A percentile compares a stretch with the other conserved stretches of the same genome.
Evolutionary conservation across 2,329 filamentous ascomycete species (phyloP).

Genomic region (Fusarium robinianum): DNA sequence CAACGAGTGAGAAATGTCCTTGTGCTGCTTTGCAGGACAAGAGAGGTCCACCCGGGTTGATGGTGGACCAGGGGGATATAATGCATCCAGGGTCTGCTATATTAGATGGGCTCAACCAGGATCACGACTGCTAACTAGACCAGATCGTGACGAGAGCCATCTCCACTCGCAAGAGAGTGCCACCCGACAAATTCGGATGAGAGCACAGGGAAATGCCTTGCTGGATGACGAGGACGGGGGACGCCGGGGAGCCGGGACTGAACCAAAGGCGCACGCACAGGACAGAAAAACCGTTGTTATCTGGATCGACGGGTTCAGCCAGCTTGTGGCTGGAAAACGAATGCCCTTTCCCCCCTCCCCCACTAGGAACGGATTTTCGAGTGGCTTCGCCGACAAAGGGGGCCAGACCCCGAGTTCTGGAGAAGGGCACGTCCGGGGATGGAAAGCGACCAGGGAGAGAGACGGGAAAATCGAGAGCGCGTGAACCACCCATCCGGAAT

Average conservation of each 20-base stretch:
- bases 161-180: constrained; percentile 35
- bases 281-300: constrained; percentile 21
- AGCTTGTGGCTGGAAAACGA: constrained; percentile 29
- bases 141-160: constrained; percentile 35
- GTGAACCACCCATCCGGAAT: constrained; percentile 32
- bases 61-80: constrained; percentile 38
- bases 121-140: constrained; percentile 30
- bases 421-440: constrained; percentile 20
- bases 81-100: constrained; percentile 39
- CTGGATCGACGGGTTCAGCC: constrained; percentile 30
- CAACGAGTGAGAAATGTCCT: constrained; percentile 34
- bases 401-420: constrained; percentile 17
- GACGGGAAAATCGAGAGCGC: constrained; percentile 29
- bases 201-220: constrained; percentile 30
- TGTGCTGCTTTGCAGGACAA: constrained; percentile 30
- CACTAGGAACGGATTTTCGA: constrained; percentile 22
- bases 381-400: constrained; percentile 16
- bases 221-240: constrained; percentile 19
- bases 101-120: constrained; percentile 35
- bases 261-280: constrained; percentile 33
- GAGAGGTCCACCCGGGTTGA: constrained; percentile 27
- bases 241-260: constrained; percentile 26
- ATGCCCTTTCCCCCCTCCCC: no score
- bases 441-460: constrained; percentile 14
- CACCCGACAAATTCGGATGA: constrained; percentile 31